A percentile compares a stretch with the other conserved stretches of the same genome.
phyloP scores from a whole-genome alignment of 371 early-diverging fungal genomes.

The Capillidium heterosporum region DNA sequence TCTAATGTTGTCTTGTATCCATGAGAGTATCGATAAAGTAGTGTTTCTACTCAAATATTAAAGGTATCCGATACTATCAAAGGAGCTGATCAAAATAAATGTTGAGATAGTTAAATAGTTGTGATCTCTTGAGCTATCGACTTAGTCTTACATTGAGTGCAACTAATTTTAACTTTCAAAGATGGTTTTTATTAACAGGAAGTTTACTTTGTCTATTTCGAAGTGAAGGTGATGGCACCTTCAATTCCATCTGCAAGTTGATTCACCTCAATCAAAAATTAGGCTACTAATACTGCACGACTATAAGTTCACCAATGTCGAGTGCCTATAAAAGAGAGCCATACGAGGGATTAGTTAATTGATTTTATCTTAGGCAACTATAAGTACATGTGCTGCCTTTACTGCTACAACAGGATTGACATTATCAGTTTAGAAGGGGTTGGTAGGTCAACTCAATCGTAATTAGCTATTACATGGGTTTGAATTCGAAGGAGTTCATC shows the following conservation, averaged over 20 bases:
- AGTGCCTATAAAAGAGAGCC: conserved; percentile 93
- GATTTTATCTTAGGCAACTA: conserved; percentile 96
- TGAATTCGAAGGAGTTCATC: conserved; percentile 88
- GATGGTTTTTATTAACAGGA: conserved; percentile 36
- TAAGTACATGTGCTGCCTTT: conserved; percentile 91
- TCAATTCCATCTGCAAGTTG: conserved; percentile 80
- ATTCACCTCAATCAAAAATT: conserved; percentile 77
- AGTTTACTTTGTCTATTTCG: conserved; percentile 90
- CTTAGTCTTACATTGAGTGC: conserved; percentile 96
- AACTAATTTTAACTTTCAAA: conserved; percentile 71
- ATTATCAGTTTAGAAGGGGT: conserved; percentile 92
- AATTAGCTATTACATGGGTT: conserved; percentile 68
- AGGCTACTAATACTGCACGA: conserved; percentile 92
- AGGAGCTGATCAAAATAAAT: conserved; percentile 88
- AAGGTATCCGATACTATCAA: conserved; percentile 76
- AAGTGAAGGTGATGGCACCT: conserved; percentile 94
- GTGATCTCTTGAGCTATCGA: conserved; percentile 92
- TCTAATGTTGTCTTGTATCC: conserved; percentile 96
- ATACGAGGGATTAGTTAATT: conserved; percentile 95
- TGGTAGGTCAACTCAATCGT: conserved; percentile 85
- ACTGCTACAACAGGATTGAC: conserved; percentile 98
- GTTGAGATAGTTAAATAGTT: conserved; percentile 37
- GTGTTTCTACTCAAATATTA: conserved; percentile 93
- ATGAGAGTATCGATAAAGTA: conserved; percentile 95
- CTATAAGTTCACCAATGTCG: conserved; percentile 95